Conservation (phyloP, 2,329 filamentous ascomycete genomes). For the Raffaelea ambrosiae region DNA sequence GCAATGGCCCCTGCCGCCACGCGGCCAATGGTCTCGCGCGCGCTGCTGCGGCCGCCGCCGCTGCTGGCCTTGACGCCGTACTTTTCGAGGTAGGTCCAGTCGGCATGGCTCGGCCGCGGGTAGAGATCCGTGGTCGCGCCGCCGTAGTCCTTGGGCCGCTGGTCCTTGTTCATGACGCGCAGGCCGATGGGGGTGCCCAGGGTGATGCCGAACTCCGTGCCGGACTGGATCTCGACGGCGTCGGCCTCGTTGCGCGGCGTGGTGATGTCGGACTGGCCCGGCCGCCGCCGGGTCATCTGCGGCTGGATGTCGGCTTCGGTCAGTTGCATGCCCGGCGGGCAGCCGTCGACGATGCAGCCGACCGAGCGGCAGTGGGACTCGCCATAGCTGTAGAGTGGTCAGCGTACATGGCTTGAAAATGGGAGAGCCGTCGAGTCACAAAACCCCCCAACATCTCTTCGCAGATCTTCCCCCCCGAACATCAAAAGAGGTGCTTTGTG, state of each 20-base stretch:
- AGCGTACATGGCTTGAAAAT: constrained; percentile 4
- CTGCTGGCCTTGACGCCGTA: constrained; percentile 90
- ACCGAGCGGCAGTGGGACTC: constrained; percentile 76
- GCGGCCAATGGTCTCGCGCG: constrained; percentile 89
- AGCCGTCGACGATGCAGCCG: constrained; percentile 90
- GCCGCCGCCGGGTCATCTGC: constrained; percentile 83
- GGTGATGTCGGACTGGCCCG: constrained; percentile 82
- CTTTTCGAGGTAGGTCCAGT: constrained; percentile 96
- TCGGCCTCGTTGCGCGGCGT: constrained; percentile 93
- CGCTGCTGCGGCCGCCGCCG: constrained; percentile 82
- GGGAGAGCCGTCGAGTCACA: neutral
- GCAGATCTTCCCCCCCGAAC: too few species aligned
- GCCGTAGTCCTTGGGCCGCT: constrained; percentile 86
- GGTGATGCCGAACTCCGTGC: constrained; percentile 82
- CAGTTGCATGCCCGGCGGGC: constrained; percentile 78
- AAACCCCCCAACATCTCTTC: too few species aligned
- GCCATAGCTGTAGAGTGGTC: constrained; percentile 31
- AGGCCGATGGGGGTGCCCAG: constrained; percentile 86
- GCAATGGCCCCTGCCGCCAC: constrained; percentile 88
- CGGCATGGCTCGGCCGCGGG: constrained; percentile 86
- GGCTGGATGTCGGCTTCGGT: constrained; percentile 85
- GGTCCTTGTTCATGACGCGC: constrained; percentile 84
- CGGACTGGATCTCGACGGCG: constrained; percentile 82
- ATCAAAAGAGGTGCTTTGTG: too few species aligned
- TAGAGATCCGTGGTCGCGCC: constrained; percentile 83